These are phyloP conservation scores for Albifimbria verrucaria DNA, from an alignment of 2,329 filamentous ascomycete species.

Conservation along the genomic window DNA sequence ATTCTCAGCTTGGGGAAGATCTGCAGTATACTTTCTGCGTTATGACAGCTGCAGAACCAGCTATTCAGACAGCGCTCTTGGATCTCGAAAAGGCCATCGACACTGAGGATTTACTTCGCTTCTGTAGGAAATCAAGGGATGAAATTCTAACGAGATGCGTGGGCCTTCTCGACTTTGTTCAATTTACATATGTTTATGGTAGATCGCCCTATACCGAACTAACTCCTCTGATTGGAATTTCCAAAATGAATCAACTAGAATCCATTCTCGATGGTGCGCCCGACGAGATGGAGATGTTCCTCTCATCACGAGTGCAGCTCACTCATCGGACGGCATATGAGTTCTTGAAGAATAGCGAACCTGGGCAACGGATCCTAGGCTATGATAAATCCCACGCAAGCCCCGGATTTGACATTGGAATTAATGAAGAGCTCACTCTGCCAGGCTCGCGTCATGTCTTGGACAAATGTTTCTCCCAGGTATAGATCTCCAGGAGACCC, in stretches of 20 bases:
- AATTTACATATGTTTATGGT: neutral
- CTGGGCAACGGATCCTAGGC: neutral
- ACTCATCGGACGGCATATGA: conserved; percentile 11
- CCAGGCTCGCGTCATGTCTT: neutral
- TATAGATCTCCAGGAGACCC: neutral
- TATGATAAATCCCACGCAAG: neutral
- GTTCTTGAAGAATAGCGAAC: conserved; percentile 9
- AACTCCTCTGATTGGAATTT: neutral
- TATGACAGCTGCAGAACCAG: neutral
- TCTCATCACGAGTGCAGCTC: neutral
- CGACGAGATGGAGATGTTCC: too few species aligned
- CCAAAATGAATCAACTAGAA: neutral
- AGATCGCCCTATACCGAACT: neutral
- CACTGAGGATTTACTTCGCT: neutral
- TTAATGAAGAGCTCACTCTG: neutral
- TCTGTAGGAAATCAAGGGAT: neutral
- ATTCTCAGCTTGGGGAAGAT: neutral
- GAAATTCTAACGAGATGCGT: conserved; percentile 3
- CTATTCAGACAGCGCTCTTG: neutral
- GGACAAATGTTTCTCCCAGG: neutral
- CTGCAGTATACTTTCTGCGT: neutral
- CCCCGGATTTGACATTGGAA: neutral
- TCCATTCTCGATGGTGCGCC: neutral
- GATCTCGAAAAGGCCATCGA: neutral
- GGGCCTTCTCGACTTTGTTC: neutral